Evolutionary conservation across 441 rosid species (phyloP).

Genomic region (Pelargonium myrrhifolium): DNA sequence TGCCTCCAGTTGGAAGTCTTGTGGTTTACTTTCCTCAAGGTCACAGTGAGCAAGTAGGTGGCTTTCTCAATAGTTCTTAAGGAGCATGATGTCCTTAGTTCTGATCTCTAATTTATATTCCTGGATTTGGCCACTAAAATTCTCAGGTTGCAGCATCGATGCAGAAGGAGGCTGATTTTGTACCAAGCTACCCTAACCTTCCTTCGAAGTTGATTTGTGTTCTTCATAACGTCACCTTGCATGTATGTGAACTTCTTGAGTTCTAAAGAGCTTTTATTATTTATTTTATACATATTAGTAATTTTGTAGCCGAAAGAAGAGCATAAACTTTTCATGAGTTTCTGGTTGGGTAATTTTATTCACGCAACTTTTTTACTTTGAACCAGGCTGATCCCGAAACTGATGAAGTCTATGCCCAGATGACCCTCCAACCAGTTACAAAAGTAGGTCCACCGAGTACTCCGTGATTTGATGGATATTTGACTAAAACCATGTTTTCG

Average conservation of each 20-base stretch:
- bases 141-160: conserved; percentile 85
- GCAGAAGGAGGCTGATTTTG: conserved; percentile 68
- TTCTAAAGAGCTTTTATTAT: too few relatives aligned
- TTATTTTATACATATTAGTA: not conserved
- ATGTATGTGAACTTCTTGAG: conserved; percentile 35
- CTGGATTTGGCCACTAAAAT: not conserved
- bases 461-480: not conserved
- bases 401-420: conserved; percentile 96
- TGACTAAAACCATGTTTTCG: not conserved
- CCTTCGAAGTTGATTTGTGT: conserved; percentile 75
- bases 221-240: conserved; percentile 75
- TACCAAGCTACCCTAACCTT: conserved; percentile 86
- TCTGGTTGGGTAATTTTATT: not conserved
- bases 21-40: conserved; percentile 77
- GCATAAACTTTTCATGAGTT: not conserved
- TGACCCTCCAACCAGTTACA: conserved; percentile 92
- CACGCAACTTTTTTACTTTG: conserved; percentile 2
- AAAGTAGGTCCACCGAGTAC: conserved; percentile 30
- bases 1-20: conserved; percentile 49
- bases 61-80: not conserved
- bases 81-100: not conserved
- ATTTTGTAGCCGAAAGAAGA: not conserved
- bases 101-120: not conserved
- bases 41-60: conserved; percentile 53
- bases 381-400: conserved; percentile 89